Conservation (phyloP, 1,139 yeast species). For the Lodderomyces elongisporus region DNA sequence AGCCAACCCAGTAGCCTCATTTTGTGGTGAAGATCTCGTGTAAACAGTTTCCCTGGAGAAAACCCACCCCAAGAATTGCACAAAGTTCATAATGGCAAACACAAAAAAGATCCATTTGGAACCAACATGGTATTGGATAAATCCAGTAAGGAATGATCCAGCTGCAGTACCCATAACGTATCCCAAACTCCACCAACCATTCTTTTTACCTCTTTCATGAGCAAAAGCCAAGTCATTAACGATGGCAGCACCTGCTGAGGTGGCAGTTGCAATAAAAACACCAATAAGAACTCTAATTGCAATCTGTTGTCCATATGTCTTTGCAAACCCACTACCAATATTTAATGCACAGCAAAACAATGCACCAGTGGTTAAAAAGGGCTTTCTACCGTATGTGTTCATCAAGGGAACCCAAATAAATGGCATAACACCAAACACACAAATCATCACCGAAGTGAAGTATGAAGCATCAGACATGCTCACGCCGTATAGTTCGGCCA, state of each 20-base stretch:
- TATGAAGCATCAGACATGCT: slow-evolving; percentile 13
- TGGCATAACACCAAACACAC: slow-evolving; percentile 14
- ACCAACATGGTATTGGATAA: slow-evolving; percentile 13
- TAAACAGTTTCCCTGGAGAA: slow-evolving; percentile 14
- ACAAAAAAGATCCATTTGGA: slow-evolving; percentile 14
- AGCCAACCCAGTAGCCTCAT: slow-evolving; percentile 1
- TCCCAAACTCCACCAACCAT: slow-evolving; percentile 17
- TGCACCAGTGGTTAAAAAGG: slow-evolving; percentile 10
- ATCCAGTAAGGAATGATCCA: slow-evolving; percentile 17
- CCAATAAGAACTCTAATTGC: slow-evolving; percentile 15
- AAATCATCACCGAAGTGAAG: slow-evolving; percentile 15
- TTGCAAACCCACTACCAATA: slow-evolving; percentile 15
- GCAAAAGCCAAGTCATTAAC: slow-evolving; percentile 15
- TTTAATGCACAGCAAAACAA: slow-evolving; percentile 12
- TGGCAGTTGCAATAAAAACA: slow-evolving; percentile 13
- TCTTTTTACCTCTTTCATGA: slow-evolving; percentile 16
- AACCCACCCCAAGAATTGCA: slow-evolving; percentile 11
- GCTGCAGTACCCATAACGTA: slow-evolving; percentile 15
- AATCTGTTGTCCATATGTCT: slow-evolving; percentile 15
- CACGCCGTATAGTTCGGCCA: slow-evolving; percentile 13
- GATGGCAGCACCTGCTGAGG: slow-evolving; percentile 15
- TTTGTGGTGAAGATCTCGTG: slow-evolving; percentile 6
- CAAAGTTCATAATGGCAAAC: slow-evolving; percentile 15
- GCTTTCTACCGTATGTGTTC: slow-evolving; percentile 15
- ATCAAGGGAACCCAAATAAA: slow-evolving; percentile 16